Evolutionary conservation across 108 stramenopile species (phyloP).

Genomic region (Chaetoceros tenuissimus): DNA sequence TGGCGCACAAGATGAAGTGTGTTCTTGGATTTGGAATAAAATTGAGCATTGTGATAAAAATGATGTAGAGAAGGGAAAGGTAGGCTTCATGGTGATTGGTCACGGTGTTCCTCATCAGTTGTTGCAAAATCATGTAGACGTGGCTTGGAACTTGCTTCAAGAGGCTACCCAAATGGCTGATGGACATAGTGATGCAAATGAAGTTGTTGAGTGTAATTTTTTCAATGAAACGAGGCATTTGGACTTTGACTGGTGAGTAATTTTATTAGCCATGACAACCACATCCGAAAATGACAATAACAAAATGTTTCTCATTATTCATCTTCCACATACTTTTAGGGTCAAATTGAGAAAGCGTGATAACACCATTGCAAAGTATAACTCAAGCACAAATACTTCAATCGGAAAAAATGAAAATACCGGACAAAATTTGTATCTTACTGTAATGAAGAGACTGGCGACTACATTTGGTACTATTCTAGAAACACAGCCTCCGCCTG

Average conservation of each 20-base stretch:
- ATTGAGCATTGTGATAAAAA: background rate
- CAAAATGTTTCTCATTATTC: no score
- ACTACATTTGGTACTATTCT: slow-evolving; percentile 2
- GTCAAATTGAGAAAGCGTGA: no score
- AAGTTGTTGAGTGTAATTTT: background rate
- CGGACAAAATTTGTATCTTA: slow-evolving; percentile 18
- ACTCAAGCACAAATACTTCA: no score
- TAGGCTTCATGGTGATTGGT: slow-evolving; percentile 21
- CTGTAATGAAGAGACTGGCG: slow-evolving; percentile 21
- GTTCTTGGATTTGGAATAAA: background rate
- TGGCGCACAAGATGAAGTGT: background rate
- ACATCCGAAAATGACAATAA: no score
- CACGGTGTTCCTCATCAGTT: slow-evolving; percentile 36
- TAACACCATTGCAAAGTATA: no score
- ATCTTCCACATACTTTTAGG: no score
- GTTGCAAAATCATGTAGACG: slow-evolving; percentile 34
- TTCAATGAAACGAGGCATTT: background rate
- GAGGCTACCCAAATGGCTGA: background rate
- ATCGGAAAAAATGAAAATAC: no score
- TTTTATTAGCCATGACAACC: background rate
- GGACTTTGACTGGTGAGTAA: background rate
- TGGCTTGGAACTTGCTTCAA: slow-evolving; percentile 17
- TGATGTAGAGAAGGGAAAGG: background rate
- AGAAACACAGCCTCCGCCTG: background rate
- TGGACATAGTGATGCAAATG: background rate